Evolutionary conservation across 352 stramenopile species (phyloP).

Genomic region (Pythium dissotocum): DNA sequence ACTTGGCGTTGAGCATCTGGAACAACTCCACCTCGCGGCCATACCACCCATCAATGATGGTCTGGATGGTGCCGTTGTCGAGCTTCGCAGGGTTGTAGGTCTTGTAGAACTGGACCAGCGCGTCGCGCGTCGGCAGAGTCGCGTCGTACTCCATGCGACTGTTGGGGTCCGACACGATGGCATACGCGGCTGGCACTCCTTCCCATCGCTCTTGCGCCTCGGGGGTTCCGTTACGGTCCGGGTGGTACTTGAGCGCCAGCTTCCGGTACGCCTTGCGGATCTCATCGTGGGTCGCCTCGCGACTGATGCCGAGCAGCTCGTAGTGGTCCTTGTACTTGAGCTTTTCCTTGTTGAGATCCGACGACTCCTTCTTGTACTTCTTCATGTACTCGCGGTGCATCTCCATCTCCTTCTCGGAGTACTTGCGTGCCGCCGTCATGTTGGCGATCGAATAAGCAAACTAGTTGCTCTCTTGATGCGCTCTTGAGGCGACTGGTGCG

Average conservation of each 20-base stretch:
- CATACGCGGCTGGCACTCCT: conserved; percentile 73
- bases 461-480: background rate
- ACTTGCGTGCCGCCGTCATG: conserved; percentile 27
- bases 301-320: conserved; percentile 58
- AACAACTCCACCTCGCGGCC: conserved; percentile 85
- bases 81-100: conserved; percentile 84
- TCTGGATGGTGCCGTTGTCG: conserved; percentile 83
- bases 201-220: conserved; percentile 76
- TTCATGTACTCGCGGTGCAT: conserved; percentile 89
- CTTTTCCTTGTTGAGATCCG: conserved; percentile 50
- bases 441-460: background rate
- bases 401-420: conserved; percentile 77
- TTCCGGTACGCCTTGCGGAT: conserved; percentile 94
- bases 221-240: conserved; percentile 89
- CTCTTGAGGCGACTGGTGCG: too few relatives aligned
- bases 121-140: conserved; percentile 72
- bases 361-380: conserved; percentile 85
- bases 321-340: conserved; percentile 85
- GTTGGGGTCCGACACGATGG: conserved; percentile 78
- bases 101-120: conserved; percentile 81
- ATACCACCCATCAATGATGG: conserved; percentile 86
- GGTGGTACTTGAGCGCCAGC: conserved; percentile 85
- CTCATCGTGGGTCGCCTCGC: conserved; percentile 69
- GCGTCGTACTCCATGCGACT: conserved; percentile 77
- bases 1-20: conserved; percentile 86